Base-by-base conservation (phyloP, 495 filamentous ascomycete genomes). In the Xeromyces bisporus region DNA sequence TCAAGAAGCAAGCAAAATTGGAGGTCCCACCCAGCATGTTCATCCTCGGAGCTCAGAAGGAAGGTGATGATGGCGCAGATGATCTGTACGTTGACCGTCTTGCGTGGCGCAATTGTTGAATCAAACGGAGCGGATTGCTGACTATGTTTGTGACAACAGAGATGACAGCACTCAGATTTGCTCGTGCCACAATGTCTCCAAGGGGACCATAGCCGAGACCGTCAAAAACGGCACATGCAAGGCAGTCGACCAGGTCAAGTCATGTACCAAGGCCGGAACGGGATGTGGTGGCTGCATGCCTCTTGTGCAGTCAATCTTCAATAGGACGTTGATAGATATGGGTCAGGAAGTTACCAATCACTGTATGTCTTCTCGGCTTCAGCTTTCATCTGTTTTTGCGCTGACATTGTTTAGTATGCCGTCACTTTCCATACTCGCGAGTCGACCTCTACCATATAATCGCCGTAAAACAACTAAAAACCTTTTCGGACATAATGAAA, bases 261-360 rank as follows among this genome's bases (percentile, higher is more conserved):
- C 80, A 2, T 93, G 83, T 57, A 96, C 87, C 20, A 93, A 93
- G 44, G 87, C 86, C 33, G 87, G 87, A 18, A 92, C 83, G 7
- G 87, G 87, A 3, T 96, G 87, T 47, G 87, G 83, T 42, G 86
- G 87, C 9, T 96, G 87, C 49, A 77, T 96, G 71, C 87, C 87
- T 7, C 66, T 96, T 17, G 80, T 93, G 1, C 81, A 84, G 28
- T 75, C 75, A 35, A 92, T 96, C 46, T 93, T 93, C 71, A 91
- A 87, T 59, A 78, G 75, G 41, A 77, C 83, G 32, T 91, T 96
- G 83, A 64, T 72, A 35, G 75, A 71, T 11, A 84, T 92, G 75
- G 87, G 87, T 31, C 71, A 84, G 34, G 86, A 93, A 55, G 75
- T 96, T 17, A 80, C 80, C 32, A 93, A 96, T 46, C 67, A 86